Percentiles rank a stretch among this genome's conserved stretches.
phyloP scores from a whole-genome alignment of 1,284 basidiomycete species.

The Malassezia restricta region DNA sequence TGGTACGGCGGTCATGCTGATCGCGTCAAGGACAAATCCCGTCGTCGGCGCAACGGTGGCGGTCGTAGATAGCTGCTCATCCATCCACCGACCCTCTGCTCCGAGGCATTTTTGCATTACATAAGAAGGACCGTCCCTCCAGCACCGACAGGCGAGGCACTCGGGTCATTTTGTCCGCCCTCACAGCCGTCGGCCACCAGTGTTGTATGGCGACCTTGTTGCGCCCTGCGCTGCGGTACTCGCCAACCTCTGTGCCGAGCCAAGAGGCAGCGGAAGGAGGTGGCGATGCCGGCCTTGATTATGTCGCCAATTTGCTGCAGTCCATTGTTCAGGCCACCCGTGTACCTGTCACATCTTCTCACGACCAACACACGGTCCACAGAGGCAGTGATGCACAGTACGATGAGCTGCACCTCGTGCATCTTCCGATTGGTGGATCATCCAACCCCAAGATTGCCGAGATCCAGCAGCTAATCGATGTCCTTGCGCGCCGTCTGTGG shows the following conservation, averaged over 20 bases:
- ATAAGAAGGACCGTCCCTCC: no score
- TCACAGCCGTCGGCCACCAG: no score
- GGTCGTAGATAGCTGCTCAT: not conserved
- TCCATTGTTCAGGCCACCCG: constrained; percentile 4
- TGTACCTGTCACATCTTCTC: not conserved
- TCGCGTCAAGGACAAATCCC: not conserved
- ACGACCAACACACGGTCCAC: not conserved
- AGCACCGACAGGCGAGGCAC: no score
- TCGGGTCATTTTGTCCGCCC: no score
- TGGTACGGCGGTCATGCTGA: constrained; percentile 16
- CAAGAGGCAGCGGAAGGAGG: not conserved
- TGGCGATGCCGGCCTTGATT: constrained; percentile 6
- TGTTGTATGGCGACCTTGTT: not conserved
- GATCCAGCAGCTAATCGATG: constrained; percentile 2
- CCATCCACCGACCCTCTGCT: no score
- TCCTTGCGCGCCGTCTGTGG: constrained; percentile 8
- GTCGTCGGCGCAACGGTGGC: not conserved
- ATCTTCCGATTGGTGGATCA: not conserved
- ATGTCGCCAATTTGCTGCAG: constrained; percentile 6
- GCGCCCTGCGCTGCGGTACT: constrained; percentile 3
- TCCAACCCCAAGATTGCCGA: not conserved
- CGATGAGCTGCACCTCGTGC: not conserved
- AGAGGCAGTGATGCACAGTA: not conserved
- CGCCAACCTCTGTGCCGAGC: constrained; percentile 2
- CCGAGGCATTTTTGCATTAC: no score